phyloP scores from a whole-genome alignment of 345 rosid genomes.

The Erodium maritimum region DNA sequence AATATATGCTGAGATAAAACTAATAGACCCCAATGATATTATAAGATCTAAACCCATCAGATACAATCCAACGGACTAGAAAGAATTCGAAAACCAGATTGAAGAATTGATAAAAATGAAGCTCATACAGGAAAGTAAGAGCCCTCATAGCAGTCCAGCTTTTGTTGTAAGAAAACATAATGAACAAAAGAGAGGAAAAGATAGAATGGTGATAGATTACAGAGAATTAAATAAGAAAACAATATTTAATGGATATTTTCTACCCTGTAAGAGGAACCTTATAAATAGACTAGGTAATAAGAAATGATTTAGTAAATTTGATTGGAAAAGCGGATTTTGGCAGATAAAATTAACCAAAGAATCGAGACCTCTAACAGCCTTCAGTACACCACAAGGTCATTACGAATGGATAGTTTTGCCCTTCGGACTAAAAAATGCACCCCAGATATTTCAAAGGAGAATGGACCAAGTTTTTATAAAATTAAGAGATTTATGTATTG shows the following conservation, averaged over 20 bases:
- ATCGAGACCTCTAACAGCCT: background rate
- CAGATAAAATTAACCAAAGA: background rate
- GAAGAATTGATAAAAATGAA: background rate
- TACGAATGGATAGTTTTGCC: background rate
- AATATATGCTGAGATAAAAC: background rate
- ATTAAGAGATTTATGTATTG: no score
- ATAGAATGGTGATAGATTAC: background rate
- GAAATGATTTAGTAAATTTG: background rate
- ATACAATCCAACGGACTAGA: background rate
- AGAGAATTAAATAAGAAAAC: background rate
- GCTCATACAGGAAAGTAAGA: background rate
- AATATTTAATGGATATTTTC: background rate
- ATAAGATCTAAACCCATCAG: background rate
- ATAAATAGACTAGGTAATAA: no score
- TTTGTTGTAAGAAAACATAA: slow-evolving; percentile 1
- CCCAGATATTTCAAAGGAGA: no score
- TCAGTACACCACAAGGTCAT: no score
- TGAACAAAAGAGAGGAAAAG: background rate
- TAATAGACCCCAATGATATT: background rate
- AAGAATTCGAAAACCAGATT: background rate
- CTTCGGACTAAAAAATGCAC: no score
- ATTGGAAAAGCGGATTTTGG: background rate
- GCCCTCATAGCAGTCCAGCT: background rate
- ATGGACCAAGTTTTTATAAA: no score
- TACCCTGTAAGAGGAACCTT: background rate